Percentiles rank a stretch among this genome's conserved stretches.
Evolutionary conservation across 768 basidiomycete genomes (phyloP).

Genomic region (Suillus luteus): DNA sequence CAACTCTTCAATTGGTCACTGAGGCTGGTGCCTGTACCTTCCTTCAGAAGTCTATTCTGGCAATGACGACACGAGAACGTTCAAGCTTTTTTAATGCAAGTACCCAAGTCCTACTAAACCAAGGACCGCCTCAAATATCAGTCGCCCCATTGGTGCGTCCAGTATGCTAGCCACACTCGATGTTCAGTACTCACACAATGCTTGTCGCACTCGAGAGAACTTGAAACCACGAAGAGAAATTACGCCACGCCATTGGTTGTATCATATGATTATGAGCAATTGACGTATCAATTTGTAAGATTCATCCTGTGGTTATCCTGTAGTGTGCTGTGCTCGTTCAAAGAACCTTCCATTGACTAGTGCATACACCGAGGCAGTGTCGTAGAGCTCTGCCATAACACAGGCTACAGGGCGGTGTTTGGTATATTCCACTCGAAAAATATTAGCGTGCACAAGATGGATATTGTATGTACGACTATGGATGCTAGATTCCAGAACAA

Average conservation of each 20-base stretch:
- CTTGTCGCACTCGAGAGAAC: too few species aligned
- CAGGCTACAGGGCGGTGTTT: not conserved
- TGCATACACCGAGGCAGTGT: not conserved
- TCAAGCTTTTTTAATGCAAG: not conserved
- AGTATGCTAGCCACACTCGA: not conserved
- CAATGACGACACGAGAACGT: not conserved
- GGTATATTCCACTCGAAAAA: not conserved
- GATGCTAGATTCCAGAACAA: not conserved
- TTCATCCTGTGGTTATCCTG: not conserved
- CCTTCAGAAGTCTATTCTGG: not conserved
- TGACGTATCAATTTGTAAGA: not conserved
- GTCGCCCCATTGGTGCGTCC: not conserved
- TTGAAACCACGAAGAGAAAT: too few species aligned
- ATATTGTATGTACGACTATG: not conserved
- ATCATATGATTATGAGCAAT: not conserved
- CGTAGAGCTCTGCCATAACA: not conserved
- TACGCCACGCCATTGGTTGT: too few species aligned
- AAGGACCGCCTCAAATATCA: not conserved
- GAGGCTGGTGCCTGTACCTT: not conserved
- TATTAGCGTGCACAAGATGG: not conserved
- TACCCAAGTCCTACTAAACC: not conserved
- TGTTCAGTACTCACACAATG: too few species aligned
- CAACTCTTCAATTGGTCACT: not conserved
- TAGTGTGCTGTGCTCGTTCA: not conserved
- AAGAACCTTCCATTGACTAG: not conserved